Base-by-base conservation (phyloP, 148 eudicot species). In the Silene latifolia region DNA sequence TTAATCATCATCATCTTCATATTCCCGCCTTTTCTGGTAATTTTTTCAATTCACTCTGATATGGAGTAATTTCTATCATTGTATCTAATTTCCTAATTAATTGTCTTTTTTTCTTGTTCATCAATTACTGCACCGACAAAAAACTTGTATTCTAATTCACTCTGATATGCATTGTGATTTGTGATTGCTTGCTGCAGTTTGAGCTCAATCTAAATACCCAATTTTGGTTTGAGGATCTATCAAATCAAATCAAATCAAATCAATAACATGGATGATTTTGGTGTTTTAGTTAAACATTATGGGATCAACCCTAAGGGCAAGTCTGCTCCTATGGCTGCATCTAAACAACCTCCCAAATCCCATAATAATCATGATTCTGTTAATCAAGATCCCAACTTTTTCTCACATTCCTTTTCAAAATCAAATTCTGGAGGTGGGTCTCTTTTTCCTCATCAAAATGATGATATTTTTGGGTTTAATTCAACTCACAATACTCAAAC, bases 281-380 rank as follows among this genome's bases (percentile, higher is more conserved):
- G 93, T 58, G 98, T 88, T 69, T 80, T 90, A 84, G 98, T 90
- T 1, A 85, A 87, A 76, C 84, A 87, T 78, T 89, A 84, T 24
- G 98, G 96, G 66, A 89, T 93, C 86, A 90, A 85, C 76, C 82
- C 92, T 4, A 87, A 85, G 12, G 86, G 85, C 1, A 89, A 80
- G 79, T 90, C 92, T 24, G 86, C 92, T 73, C 96, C 98, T 7
- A 81, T 93, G 83, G 87, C 96, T 60, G 84, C 89, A 75, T 78
- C 87, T 8, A 93, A 90, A 76, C 23, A 74, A 56, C 48, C 69
- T 39, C 1, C 74, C 12, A 69, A 19, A 64, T 27, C 66, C 42
- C 63, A 72, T 48, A 78, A 69, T 15, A 72, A 73, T 54, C 59
- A 69, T 7, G 60, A 15, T 68, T 71, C 78, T 20, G 44, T 20